A percentile compares a stretch with the other conserved stretches of the same genome.
Conservation (phyloP, 257 asterid genomes). For the Verbascum thapsus region DNA sequence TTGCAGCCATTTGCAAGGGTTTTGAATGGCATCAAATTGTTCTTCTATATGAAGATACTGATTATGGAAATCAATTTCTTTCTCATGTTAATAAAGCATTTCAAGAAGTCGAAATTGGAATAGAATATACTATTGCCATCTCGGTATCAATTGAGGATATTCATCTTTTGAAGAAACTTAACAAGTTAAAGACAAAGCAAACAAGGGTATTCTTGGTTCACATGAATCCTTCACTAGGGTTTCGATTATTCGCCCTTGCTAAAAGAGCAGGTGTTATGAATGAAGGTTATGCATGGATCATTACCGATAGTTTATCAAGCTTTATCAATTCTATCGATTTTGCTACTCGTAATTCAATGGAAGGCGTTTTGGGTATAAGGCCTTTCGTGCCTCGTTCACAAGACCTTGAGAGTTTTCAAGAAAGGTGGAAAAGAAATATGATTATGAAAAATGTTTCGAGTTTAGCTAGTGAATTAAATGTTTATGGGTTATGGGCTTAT, state of each 20-base stretch:
- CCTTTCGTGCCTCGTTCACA: conserved; percentile 34
- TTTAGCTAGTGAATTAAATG: conserved; percentile 29
- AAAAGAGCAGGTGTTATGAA: conserved; percentile 34
- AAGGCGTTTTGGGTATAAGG: conserved; percentile 53
- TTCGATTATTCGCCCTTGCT: conserved; percentile 39
- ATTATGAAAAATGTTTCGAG: conserved; percentile 5
- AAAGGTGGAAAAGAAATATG: conserved; percentile 41
- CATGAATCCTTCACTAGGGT: conserved; percentile 44
- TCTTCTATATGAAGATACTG: conserved; percentile 53
- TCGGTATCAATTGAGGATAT: conserved; percentile 32
- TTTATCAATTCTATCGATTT: conserved; percentile 38
- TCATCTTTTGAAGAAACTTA: conserved; percentile 35
- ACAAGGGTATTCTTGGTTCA: conserved; percentile 59
- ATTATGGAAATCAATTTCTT: conserved; percentile 45
- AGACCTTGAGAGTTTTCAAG: conserved; percentile 30
- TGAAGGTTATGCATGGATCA: conserved; percentile 54
- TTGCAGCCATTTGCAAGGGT: conserved; percentile 46
- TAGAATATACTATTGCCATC: conserved; percentile 36
- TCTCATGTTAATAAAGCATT: conserved; percentile 45
- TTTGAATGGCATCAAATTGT: conserved; percentile 51
- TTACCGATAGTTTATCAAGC: conserved; percentile 43
- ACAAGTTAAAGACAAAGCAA: conserved; percentile 31
- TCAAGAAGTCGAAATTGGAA: conserved; percentile 37
- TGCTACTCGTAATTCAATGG: conserved; percentile 35
- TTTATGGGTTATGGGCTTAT: conserved; percentile 48